These are phyloP conservation scores for Leccinellum rugosiceps DNA, from an alignment of 768 basidiomycete species.

Conservation along the genomic window DNA sequence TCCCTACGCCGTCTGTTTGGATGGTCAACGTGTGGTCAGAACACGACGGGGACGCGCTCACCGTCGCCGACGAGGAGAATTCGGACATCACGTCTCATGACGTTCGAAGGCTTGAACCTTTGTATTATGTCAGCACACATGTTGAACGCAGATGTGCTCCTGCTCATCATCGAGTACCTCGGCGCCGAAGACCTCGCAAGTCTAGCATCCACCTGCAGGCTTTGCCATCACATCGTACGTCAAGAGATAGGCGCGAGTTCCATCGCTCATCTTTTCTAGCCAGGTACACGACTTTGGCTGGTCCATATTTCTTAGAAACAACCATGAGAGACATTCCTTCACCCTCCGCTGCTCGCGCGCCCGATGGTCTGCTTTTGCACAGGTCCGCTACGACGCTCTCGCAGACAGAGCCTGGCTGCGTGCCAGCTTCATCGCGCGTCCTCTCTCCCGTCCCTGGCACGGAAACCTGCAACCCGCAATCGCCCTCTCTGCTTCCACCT, in stretches of 20 bases:
- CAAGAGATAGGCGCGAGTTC: not conserved
- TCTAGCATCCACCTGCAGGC: constrained; percentile 30
- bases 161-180: constrained; percentile 49
- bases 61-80: constrained; percentile 94
- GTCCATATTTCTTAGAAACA: constrained; percentile 45
- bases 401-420: constrained; percentile 53
- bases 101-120: constrained; percentile 12
- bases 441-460: constrained; percentile 57
- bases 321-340: constrained; percentile 49
- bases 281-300: constrained; percentile 66
- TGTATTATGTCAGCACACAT: constrained; percentile 20
- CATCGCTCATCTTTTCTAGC: constrained; percentile 2
- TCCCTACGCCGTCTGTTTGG: constrained; percentile 88
- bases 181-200: constrained; percentile 39
- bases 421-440: constrained; percentile 56
- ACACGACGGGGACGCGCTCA: constrained; percentile 35
- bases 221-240: constrained; percentile 40
- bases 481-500: constrained; percentile 50
- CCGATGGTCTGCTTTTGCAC: constrained; percentile 42
- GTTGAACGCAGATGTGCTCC: constrained; percentile 55
- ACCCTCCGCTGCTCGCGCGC: constrained; percentile 45
- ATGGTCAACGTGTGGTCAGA: not conserved
- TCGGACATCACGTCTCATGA: constrained; percentile 89
- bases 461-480: constrained; percentile 55
- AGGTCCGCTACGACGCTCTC: constrained; percentile 50